Conservation (phyloP, 257 asterid genomes). For the Cynanchum wilfordii region DNA sequence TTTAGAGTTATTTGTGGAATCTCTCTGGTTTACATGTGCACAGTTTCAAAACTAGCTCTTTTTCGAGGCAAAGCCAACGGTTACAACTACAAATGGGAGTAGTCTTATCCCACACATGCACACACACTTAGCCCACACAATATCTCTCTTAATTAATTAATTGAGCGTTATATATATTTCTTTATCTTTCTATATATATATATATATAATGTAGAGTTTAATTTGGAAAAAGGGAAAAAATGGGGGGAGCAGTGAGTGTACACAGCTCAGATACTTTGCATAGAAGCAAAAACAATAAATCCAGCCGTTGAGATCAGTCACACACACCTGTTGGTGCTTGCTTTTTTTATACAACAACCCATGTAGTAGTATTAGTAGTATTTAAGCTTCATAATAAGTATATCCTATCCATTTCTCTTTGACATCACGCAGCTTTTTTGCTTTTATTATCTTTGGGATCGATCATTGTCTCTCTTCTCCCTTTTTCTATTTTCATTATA, state of each 20-base stretch:
- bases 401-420: constrained; percentile 36
- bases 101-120: constrained; percentile 10
- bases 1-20: constrained; percentile 12
- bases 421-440: constrained; percentile 25
- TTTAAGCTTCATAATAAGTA: constrained; percentile 14
- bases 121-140: constrained; percentile 4
- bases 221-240: neutral
- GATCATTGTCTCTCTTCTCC: neutral
- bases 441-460: constrained; percentile 24
- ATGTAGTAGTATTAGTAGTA: constrained; percentile 16
- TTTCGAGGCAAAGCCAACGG: constrained; percentile 37
- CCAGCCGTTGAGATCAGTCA: constrained; percentile 8
- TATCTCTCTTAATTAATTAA: constrained; percentile 6
- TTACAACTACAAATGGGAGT: constrained; percentile 21
- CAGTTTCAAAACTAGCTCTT: constrained; percentile 21
- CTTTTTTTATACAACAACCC: constrained; percentile 35
- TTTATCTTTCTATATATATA: neutral
- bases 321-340: constrained; percentile 21
- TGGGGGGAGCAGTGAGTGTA: constrained; percentile 7
- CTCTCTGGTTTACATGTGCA: constrained; percentile 29
- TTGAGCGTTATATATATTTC: neutral
- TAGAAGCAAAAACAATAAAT: constrained; percentile 10
- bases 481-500: neutral
- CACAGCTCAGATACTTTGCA: constrained; percentile 33
- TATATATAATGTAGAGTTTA: neutral